phyloP scores from a whole-genome alignment of 768 basidiomycete genomes.

The Terana coerulea region DNA sequence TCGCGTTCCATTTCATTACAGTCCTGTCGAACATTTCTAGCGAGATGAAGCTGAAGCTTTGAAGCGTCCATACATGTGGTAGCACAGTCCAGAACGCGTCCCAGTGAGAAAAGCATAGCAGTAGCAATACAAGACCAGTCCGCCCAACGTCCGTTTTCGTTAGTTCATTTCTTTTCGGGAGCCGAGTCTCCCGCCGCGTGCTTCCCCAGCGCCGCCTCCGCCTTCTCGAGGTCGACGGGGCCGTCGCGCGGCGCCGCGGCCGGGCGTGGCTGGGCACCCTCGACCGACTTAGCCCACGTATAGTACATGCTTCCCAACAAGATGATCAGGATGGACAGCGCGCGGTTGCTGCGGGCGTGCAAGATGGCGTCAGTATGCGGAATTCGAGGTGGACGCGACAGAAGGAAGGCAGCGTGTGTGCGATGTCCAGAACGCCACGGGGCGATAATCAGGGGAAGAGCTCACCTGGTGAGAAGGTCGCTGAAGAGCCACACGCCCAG shows the following conservation, averaged over 20 bases:
- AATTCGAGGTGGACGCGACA: background rate
- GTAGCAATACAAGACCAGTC: too few species aligned
- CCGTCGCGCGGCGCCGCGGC: slow-evolving; percentile 33
- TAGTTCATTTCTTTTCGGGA: too few species aligned
- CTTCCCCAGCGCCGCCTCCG: slow-evolving; percentile 2
- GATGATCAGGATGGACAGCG: slow-evolving; percentile 62
- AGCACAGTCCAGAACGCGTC: too few species aligned
- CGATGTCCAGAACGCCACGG: too few species aligned
- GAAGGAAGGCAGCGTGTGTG: background rate
- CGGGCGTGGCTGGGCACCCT: slow-evolving; percentile 22
- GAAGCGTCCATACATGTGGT: too few species aligned
- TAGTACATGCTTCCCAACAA: slow-evolving; percentile 68
- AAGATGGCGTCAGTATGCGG: background rate
- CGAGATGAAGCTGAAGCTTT: too few species aligned
- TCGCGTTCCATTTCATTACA: too few species aligned
- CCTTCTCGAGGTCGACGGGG: slow-evolving; percentile 12
- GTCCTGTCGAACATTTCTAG: too few species aligned
- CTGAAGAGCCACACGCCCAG: slow-evolving; percentile 74
- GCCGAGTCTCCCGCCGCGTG: background rate
- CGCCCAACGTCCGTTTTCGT: too few species aligned
- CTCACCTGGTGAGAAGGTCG: slow-evolving; percentile 71
- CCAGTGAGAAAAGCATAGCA: too few species aligned
- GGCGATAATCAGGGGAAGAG: too few species aligned
- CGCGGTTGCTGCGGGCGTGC: slow-evolving; percentile 48
- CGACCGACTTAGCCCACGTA: slow-evolving; percentile 49